Conservation (phyloP, 768 basidiomycete genomes). For the Suillus clintonianus region DNA sequence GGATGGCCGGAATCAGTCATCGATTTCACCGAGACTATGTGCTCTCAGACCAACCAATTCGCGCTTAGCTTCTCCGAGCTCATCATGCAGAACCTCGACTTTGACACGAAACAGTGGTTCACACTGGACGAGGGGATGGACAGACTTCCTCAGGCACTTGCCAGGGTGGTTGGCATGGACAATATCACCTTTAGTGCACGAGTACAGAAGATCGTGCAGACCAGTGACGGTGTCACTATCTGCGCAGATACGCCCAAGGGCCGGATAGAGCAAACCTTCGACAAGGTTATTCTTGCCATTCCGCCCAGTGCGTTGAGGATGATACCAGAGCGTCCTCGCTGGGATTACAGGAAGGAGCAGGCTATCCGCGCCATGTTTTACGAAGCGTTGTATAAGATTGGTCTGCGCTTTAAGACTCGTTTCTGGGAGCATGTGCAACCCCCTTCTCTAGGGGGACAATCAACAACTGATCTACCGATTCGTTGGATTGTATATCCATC, state of each 20-base stretch:
- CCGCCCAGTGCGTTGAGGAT: constrained; percentile 23
- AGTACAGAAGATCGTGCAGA: constrained; percentile 12
- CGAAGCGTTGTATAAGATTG: constrained; percentile 34
- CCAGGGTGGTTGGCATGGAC: constrained; percentile 15
- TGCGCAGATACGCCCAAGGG: not conserved
- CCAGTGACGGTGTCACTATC: constrained; percentile 12
- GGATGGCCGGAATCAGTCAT: constrained; percentile 17
- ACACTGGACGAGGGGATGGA: constrained; percentile 22
- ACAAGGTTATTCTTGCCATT: constrained; percentile 21
- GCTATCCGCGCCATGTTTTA: constrained; percentile 26
- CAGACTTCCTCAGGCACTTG: constrained; percentile 22
- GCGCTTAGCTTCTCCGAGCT: constrained; percentile 24
- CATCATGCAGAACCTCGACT: constrained; percentile 25
- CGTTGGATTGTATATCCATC: constrained; percentile 43
- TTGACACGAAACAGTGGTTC: constrained; percentile 19
- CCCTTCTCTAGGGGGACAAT: constrained; percentile 36
- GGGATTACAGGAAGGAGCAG: constrained; percentile 17
- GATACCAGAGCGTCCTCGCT: constrained; percentile 22
- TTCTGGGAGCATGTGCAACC: constrained; percentile 37
- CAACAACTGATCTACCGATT: constrained; percentile 37
- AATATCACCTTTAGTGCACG: constrained; percentile 23
- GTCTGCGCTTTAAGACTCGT: constrained; percentile 34
- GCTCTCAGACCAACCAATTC: constrained; percentile 26
- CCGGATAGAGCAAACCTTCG: constrained; percentile 13
- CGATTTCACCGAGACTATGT: constrained; percentile 24